Percentiles rank a stretch among this genome's conserved stretches.
phyloP scores from a whole-genome alignment of 306 rosid species.

The Quercus glauca region DNA sequence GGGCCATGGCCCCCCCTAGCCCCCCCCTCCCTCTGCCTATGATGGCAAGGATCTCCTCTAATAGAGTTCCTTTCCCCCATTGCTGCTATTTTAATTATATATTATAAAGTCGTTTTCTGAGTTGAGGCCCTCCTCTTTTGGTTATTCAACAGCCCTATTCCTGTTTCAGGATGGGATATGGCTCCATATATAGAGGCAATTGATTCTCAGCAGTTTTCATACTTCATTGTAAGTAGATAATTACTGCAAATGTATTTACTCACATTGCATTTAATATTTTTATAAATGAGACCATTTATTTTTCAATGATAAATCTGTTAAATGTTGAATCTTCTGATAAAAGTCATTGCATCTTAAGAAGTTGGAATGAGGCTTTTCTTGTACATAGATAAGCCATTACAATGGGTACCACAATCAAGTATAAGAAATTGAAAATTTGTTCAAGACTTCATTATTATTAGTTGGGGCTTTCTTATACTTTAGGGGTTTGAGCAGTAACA shows the following conservation, averaged over 20 bases:
- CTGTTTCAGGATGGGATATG: conserved; percentile 95
- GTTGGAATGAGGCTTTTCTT: too few species aligned
- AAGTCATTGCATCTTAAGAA: neutral
- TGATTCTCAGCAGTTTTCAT: conserved; percentile 62
- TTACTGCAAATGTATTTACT: neutral
- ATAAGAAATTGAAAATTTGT: neutral
- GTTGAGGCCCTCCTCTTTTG: neutral
- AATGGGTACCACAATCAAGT: neutral
- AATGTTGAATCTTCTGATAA: neutral
- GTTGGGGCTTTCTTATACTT: neutral
- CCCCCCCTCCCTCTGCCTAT: too few species aligned
- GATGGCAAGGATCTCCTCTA: neutral
- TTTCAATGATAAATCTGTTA: neutral
- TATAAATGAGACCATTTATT: neutral
- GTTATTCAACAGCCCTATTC: conserved; percentile 10
- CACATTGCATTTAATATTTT: neutral
- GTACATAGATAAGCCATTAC: neutral
- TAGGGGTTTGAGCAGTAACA: neutral
- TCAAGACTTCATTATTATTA: neutral
- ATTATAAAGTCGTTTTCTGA: neutral
- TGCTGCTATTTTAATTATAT: neutral
- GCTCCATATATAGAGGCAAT: conserved; percentile 97
- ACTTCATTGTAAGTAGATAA: conserved; percentile 56
- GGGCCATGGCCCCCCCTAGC: too few species aligned
- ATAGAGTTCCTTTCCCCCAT: neutral